A percentile compares a stretch with the other conserved stretches of the same genome.
Conservation (phyloP, 805 yeast genomes). For the Pichia heedii region DNA sequence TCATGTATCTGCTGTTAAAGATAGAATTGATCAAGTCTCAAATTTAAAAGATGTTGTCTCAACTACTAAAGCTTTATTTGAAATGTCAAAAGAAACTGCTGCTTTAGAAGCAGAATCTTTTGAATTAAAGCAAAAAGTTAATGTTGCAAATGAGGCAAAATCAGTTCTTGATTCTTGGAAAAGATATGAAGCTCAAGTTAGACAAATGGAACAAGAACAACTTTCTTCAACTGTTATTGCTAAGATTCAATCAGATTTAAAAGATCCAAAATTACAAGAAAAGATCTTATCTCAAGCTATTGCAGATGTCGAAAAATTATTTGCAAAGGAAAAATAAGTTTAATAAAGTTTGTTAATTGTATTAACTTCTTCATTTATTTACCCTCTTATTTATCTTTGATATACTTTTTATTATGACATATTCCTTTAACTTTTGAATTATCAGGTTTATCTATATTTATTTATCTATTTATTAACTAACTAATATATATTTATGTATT, state of each 20-base stretch:
- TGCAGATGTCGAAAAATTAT: slow-evolving; percentile 82
- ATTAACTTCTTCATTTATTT: too few species aligned
- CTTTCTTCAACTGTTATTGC: slow-evolving; percentile 78
- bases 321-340: slow-evolving; percentile 31
- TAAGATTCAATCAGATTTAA: slow-evolving; percentile 78
- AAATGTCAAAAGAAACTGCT: slow-evolving; percentile 94
- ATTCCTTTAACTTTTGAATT: too few species aligned
- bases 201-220: slow-evolving; percentile 93
- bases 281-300: slow-evolving; percentile 84
- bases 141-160: slow-evolving; percentile 83
- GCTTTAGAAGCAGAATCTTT: slow-evolving; percentile 90
- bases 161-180: slow-evolving; percentile 98
- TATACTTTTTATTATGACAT: too few species aligned
- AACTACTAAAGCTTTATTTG: slow-evolving; percentile 86
- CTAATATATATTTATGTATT: background rate
- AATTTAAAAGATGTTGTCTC: slow-evolving; percentile 86
- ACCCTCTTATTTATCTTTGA: too few species aligned
- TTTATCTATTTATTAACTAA: too few species aligned
- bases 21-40: slow-evolving; percentile 80
- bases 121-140: slow-evolving; percentile 86
- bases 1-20: slow-evolving; percentile 89
- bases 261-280: slow-evolving; percentile 88
- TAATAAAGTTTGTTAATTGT: too few species aligned
- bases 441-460: too few species aligned
- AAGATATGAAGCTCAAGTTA: slow-evolving; percentile 92